phyloP scores from a whole-genome alignment of 148 eudicot genomes.

The Dianthus caryophyllus region DNA sequence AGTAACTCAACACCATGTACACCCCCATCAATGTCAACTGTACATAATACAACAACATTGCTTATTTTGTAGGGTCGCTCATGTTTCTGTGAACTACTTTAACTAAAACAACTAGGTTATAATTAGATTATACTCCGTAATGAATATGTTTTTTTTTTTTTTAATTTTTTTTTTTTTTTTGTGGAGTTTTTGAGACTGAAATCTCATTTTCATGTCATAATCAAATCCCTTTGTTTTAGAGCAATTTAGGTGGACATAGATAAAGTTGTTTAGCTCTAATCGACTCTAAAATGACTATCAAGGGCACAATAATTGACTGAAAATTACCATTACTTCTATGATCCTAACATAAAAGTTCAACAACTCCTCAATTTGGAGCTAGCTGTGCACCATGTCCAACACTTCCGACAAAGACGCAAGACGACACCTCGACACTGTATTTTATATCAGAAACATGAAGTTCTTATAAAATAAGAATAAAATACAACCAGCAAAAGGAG shows the following conservation, averaged over 20 bases:
- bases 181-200: neutral
- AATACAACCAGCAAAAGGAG: too few relatives aligned
- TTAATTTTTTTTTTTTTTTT: neutral
- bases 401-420: too few relatives aligned
- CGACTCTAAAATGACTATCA: neutral
- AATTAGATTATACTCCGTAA: neutral
- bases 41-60: slow-evolving; percentile 12
- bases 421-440: too few relatives aligned
- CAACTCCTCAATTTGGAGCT: too few relatives aligned
- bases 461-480: too few relatives aligned
- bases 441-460: too few relatives aligned
- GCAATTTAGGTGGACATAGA: slow-evolving; percentile 21
- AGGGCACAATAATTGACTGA: slow-evolving; percentile 13
- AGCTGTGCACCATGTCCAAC: too few relatives aligned
- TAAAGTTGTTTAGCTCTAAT: neutral
- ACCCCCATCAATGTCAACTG: slow-evolving; percentile 25
- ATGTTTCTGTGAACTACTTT: slow-evolving; percentile 7
- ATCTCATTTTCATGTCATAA: slow-evolving; percentile 20
- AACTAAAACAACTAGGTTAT: neutral
- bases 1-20: slow-evolving; percentile 32
- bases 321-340: slow-evolving; percentile 12
- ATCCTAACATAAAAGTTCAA: too few relatives aligned
- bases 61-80: slow-evolving; percentile 22
- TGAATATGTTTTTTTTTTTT: too few relatives aligned
- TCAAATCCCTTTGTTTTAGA: slow-evolving; percentile 31